Evolutionary conservation across 2,329 filamentous ascomycete genomes (phyloP).

Genomic region (Colletotrichum spinosum): DNA sequence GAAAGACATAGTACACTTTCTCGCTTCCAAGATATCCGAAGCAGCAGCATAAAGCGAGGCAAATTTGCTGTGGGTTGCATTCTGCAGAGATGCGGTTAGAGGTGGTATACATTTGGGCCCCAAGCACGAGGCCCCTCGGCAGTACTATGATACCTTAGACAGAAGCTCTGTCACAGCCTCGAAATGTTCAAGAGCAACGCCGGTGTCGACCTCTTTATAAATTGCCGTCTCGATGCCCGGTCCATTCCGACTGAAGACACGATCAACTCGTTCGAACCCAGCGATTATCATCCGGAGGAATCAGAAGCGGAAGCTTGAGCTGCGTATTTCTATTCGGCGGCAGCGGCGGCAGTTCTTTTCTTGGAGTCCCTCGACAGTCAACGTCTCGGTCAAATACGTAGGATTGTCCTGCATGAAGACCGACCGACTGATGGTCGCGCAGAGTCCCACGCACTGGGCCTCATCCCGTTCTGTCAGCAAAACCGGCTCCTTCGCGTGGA

Average conservation of each 20-base stretch:
- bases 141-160: background rate
- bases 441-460: background rate
- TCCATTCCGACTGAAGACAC: background rate
- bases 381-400: background rate
- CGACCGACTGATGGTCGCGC: background rate
- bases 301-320: background rate
- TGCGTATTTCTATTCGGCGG: background rate
- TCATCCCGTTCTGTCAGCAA: constrained; percentile 19
- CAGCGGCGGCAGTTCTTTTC: background rate
- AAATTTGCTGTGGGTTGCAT: background rate
- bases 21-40: background rate
- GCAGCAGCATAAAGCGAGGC: background rate
- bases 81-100: background rate
- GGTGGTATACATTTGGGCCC: background rate
- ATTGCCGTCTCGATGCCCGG: no score
- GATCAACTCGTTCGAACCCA: background rate
- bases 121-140: constrained; percentile 1
- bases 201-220: no score
- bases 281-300: background rate
- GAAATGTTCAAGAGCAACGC: background rate
- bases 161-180: background rate
- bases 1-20: background rate
- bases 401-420: constrained; percentile 4
- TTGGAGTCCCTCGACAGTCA: background rate
- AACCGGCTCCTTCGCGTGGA: constrained; percentile 18